Evolutionary conservation across 2,329 filamentous ascomycete species (phyloP), one percentile per base, ranked within the genome.

Genomic region (Aspergillus puulaauensis): DNA sequence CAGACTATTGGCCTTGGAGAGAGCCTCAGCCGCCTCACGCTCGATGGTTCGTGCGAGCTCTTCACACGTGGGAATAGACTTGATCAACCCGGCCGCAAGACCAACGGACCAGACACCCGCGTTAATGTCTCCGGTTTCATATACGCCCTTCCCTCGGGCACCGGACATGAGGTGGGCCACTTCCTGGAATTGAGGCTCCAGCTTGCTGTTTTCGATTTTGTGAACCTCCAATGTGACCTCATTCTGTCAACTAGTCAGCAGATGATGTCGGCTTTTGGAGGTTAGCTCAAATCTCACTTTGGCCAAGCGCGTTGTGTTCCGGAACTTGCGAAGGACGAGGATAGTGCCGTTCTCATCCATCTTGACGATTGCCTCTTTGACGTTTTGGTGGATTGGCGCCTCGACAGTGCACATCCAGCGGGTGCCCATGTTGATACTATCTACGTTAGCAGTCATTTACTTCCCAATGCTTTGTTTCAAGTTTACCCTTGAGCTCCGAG

Each of bases 321-420:
- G 54, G 41, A 56, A 56, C 33, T 52, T 52, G 11, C 54, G 54
- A 40, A 98, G 81, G 21, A 98, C 85, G 56, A 98, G 83, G 65
- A 92, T 86, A 0, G 95, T 98, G 75, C 97, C 91, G 23, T 90
- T 91, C 81, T 98, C 93, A 62, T 91, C 83, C 2, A 92, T 90
- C 55, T 86, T 83, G 48, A 97, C 92, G 69, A 98, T 98, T 64
- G 89, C 83, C 74, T 96, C 83, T 83, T 98, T 98, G 81, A 98
- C 91, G 66, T 96, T 96, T 46, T 86, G 73, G 78, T 98, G 95
- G 62, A 98, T 90, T 0, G 93, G 93, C 15, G 92, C 87, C 77
- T 98, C 95, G 45, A 93, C 82, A 0, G 93, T 98, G 79, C 90
- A 93, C 90, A 98, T 95, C 80, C 98, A 98, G 44, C 95, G 83